These are phyloP conservation scores for Bombardia bombarda DNA, from an alignment of 495 filamentous ascomycete genomes.

Conservation along the genomic window DNA sequence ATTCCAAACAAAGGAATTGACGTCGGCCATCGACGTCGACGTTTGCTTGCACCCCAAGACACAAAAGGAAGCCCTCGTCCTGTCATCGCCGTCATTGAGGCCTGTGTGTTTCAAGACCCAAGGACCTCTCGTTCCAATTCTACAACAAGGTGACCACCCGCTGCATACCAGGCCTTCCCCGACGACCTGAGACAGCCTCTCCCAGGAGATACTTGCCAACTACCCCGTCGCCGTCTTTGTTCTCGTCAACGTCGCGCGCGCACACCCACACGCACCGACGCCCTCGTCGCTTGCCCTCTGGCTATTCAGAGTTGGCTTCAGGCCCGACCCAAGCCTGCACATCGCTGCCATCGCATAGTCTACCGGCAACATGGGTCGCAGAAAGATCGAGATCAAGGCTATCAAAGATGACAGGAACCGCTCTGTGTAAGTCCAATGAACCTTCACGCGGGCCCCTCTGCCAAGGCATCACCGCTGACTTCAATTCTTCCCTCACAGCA, in stretches of 20 bases:
- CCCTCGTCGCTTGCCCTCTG: no score
- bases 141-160: constrained; percentile 2
- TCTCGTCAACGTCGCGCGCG: no score
- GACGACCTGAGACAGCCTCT: not conserved
- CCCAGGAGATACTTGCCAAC: not conserved
- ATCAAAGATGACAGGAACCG: constrained; percentile 99
- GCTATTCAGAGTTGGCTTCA: constrained; percentile 5
- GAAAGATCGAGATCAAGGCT: constrained; percentile 97
- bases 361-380: constrained; percentile 49
- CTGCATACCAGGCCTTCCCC: not conserved
- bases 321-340: no score
- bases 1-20: constrained; percentile 19
- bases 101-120: constrained; percentile 9
- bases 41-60: constrained; percentile 15
- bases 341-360: constrained; percentile 1
- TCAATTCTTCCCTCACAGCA: constrained; percentile 63
- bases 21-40: constrained; percentile 13
- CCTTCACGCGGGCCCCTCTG: constrained; percentile 26
- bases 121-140: constrained; percentile 5
- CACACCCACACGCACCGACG: no score
- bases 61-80: constrained; percentile 23
- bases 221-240: no score
- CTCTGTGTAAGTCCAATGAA: constrained; percentile 98
- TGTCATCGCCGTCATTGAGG: constrained; percentile 12
- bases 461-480: constrained; percentile 21